Conservation (phyloP, 257 asterid genomes). For the Paulownia fortunei region DNA sequence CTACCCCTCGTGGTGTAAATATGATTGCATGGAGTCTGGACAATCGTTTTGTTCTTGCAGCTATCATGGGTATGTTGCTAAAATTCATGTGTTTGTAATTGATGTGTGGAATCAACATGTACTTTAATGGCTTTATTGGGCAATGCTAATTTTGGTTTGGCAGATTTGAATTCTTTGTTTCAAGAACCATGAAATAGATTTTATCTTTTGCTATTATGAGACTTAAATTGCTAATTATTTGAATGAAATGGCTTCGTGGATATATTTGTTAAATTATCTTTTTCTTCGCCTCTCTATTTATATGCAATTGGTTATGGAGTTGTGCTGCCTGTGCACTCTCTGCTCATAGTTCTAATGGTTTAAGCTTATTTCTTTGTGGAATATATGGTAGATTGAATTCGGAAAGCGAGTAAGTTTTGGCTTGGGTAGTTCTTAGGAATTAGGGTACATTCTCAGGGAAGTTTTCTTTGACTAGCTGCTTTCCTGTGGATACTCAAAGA, state of each 20-base stretch:
- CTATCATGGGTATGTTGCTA: conserved; percentile 87
- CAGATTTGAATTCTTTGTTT: not conserved
- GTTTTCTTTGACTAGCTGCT: conserved; percentile 18
- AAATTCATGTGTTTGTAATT: conserved; percentile 28
- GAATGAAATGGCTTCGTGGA: not conserved
- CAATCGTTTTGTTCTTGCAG: conserved; percentile 99
- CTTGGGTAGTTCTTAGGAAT: conserved; percentile 1
- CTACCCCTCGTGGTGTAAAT: conserved; percentile 99
- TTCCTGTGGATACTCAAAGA: conserved; percentile 28
- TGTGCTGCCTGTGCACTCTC: conserved; percentile 7
- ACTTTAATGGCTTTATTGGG: not conserved
- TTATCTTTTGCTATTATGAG: conserved; percentile 4
- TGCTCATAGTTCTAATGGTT: conserved; percentile 11
- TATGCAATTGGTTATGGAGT: conserved; percentile 9
- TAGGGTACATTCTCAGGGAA: conserved; percentile 5
- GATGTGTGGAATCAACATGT: conserved; percentile 20
- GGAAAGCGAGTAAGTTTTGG: not conserved
- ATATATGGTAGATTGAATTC: conserved; percentile 6
- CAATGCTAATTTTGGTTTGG: conserved; percentile 11
- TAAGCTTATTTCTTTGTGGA: conserved; percentile 12
- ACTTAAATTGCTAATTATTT: conserved; percentile 15
- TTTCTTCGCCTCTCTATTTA: not conserved
- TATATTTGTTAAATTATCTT: conserved; percentile 3
- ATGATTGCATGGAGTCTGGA: conserved; percentile 99
- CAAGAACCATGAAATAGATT: conserved; percentile 4